A percentile compares a stretch with the other conserved stretches of the same genome.
phyloP scores from a whole-genome alignment of 148 eudicot genomes.

The Arctostaphylos glauca region DNA sequence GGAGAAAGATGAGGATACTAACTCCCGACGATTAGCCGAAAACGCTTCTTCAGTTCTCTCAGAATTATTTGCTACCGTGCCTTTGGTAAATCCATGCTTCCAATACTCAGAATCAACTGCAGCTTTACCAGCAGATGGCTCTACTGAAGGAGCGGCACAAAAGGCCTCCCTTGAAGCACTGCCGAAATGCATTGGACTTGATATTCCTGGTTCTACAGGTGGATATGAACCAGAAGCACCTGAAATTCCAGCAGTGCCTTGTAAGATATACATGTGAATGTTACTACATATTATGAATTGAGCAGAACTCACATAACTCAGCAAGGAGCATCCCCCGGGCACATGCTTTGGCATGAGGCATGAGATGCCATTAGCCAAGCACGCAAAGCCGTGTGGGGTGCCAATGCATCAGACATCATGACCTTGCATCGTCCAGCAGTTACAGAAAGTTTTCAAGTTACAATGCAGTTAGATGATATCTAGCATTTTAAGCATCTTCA shows the following conservation, averaged over 20 bases:
- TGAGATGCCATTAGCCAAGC: too few relatives aligned
- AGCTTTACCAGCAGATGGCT: conserved; percentile 35
- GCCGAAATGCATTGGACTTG: conserved; percentile 22
- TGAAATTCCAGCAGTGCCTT: conserved; percentile 15
- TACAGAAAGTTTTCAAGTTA: not conserved
- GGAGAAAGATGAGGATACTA: conserved; percentile 24
- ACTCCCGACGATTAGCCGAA: conserved; percentile 35
- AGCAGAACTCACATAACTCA: not conserved
- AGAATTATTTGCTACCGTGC: conserved; percentile 29
- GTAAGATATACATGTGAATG: not conserved
- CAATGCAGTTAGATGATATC: not conserved
- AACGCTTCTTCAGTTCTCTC: conserved; percentile 40
- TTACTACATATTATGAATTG: not conserved
- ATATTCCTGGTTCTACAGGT: conserved; percentile 23
- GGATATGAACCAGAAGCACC: conserved; percentile 40
- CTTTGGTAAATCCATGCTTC: conserved; percentile 21
- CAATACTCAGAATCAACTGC: conserved; percentile 27
- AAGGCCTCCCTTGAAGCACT: conserved; percentile 24
- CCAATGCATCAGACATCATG: not conserved
- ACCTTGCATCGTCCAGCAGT: not conserved
- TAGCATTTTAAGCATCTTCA: not conserved
- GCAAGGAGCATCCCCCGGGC: too few relatives aligned
- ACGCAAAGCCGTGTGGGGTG: too few relatives aligned
- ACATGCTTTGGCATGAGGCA: too few relatives aligned
- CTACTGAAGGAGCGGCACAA: conserved; percentile 25